Conservation (phyloP, 73 alveolate species). For the Tetrahymena thermophila region DNA sequence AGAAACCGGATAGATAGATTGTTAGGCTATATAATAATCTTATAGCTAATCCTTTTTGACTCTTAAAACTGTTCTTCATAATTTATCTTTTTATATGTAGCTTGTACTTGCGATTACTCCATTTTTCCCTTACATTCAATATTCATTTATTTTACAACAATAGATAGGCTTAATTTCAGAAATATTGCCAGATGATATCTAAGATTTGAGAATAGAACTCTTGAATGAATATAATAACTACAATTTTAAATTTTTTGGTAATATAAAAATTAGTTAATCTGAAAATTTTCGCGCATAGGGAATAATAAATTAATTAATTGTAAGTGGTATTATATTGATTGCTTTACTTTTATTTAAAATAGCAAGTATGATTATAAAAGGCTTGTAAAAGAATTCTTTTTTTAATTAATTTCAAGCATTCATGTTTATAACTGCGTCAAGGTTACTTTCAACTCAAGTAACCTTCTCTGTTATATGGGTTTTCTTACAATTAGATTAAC, state of each 20-base stretch:
- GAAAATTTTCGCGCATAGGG: neutral
- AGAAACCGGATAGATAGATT: neutral
- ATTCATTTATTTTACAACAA: neutral
- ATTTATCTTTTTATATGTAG: neutral
- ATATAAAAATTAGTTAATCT: neutral
- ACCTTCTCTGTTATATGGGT: neutral
- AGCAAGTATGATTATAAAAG: too few species aligned
- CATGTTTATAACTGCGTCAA: neutral
- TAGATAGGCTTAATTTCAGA: neutral
- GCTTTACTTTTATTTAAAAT: neutral
- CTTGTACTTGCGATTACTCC: neutral
- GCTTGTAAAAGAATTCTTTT: neutral
- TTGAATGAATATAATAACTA: neutral
- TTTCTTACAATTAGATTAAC: neutral
- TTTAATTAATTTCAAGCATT: neutral
- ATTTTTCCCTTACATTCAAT: neutral
- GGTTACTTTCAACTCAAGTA: neutral
- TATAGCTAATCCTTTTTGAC: neutral
- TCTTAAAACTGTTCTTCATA: neutral
- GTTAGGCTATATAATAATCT: neutral
- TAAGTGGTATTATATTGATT: too few species aligned
- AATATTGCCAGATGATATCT: neutral
- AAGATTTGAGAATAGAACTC: neutral
- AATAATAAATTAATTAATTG: too few species aligned
- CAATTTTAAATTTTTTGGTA: neutral